Evolutionary conservation across 192 early-diverging fungal species (phyloP), one percentile per base, ranked within the genome.

Genomic region (Ambispora gerdemannii): DNA sequence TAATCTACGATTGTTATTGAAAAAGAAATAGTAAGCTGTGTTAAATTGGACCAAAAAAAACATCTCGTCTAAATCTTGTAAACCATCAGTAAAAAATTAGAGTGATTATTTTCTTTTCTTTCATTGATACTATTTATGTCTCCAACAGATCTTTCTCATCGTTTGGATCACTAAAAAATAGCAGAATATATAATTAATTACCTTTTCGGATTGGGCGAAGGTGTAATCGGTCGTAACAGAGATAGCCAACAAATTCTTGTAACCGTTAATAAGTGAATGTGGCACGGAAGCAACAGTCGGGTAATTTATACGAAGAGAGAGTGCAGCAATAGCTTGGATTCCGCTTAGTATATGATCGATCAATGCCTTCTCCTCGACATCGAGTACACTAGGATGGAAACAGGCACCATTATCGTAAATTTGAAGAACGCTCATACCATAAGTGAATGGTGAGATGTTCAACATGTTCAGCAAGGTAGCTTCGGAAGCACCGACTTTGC

Each of bases 371-470:
- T 91, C 91, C 69, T 88, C 88, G 77, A 99, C 91, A 83, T 99
- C 97, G 67, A 99, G 84, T 53, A 99, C 87, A 20, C 76, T 76
- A 51, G 95, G 82, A 78, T 84, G 78, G 91, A 99, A 99, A 74
- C 88, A 83, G 76, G 87, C 89, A 66, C 95, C 94, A 67, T 90
- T 80, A 82, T 95, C 92, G 83, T 91, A 99, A 78, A 99, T 90
- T 88, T 94, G 89, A 75, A 83, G 73, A 69, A 99, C 89, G 71
- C 82, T 84, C 88, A 99, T 81, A 91, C 97, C 97, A 86, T 99
- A 99, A 79, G 96, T 97, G 91, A 99, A 99, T 52, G 97, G 97
- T 64, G 96, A 99, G 86, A 99, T 98, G 89, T 94, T 92, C 82
- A 99, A 84, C 97, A 94, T 99, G 92, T 97, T 99, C 72, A 99